Conservation (phyloP, 2,329 filamentous ascomycete genomes). For the Fusarium piperis region DNA sequence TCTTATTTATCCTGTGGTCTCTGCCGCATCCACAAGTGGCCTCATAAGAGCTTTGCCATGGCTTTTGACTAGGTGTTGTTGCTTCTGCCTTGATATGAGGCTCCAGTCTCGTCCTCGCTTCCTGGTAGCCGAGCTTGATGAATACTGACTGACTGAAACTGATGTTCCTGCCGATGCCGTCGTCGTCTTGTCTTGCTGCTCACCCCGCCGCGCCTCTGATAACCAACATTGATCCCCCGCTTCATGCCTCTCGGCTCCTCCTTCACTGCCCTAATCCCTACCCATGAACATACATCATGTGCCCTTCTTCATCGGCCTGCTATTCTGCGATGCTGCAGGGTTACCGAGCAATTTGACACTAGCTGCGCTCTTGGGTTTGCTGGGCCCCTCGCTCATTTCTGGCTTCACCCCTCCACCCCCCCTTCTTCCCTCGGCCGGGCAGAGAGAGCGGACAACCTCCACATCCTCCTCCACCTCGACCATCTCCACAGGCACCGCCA, state of each 20-base stretch:
- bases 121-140: background rate
- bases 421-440: conserved; percentile 5
- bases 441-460: conserved; percentile 32
- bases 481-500: conserved; percentile 37
- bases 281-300: conserved; percentile 34
- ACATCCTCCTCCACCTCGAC: conserved; percentile 27
- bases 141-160: background rate
- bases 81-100: background rate
- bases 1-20: conserved; percentile 10
- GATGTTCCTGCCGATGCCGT: background rate
- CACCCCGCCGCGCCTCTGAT: conserved; percentile 5
- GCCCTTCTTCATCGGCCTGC: conserved; percentile 31
- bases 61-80: conserved; percentile 5
- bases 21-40: conserved; percentile 13
- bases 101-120: background rate
- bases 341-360: conserved; percentile 39
- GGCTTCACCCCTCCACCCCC: conserved; percentile 30
- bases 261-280: conserved; percentile 20
- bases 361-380: conserved; percentile 32
- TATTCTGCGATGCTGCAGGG: conserved; percentile 36
- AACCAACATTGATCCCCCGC: conserved; percentile 16
- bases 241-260: conserved; percentile 10
- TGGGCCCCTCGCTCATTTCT: conserved; percentile 27
- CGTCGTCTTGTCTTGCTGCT: background rate
- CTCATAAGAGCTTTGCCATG: conserved; percentile 8